Evolutionary conservation across 371 early-diverging fungal genomes (phyloP).

Genomic region (Encephalitozoon cuniculi): DNA sequence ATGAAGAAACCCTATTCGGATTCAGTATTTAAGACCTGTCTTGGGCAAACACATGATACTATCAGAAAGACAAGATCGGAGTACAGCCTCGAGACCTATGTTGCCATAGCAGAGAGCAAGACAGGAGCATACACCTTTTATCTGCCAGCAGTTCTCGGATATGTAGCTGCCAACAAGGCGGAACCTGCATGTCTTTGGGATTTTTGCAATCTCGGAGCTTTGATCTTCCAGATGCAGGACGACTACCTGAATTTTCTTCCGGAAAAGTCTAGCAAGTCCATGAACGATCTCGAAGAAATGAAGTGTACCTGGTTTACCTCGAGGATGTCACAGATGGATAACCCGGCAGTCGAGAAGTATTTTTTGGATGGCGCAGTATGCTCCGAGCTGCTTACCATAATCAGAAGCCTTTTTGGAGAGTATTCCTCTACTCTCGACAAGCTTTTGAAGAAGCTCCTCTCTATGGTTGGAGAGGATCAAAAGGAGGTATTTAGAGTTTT

Average conservation of each 20-base stretch:
- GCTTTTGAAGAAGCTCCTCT: not conserved
- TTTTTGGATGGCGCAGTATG: not conserved
- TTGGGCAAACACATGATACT: conserved; percentile 67
- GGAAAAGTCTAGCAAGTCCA: conserved; percentile 82
- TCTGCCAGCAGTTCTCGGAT: conserved; percentile 68
- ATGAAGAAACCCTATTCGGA: not conserved
- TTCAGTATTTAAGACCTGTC: conserved; percentile 65
- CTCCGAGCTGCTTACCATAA: not conserved
- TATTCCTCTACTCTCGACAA: not conserved
- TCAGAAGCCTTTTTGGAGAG: not conserved
- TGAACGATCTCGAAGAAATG: conserved; percentile 91
- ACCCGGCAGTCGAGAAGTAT: not conserved
- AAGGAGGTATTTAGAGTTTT: not conserved
- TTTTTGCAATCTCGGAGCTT: conserved; percentile 69
- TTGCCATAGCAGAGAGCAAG: conserved; percentile 84
- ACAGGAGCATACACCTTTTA: conserved; percentile 96
- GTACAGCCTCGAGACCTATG: conserved; percentile 62
- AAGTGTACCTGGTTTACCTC: conserved; percentile 81
- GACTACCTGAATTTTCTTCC: conserved; percentile 62
- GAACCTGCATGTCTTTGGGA: not conserved
- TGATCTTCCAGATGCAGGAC: conserved; percentile 77
- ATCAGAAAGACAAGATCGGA: not conserved
- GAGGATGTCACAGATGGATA: not conserved
- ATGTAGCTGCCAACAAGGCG: not conserved
- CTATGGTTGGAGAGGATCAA: not conserved